These are phyloP conservation scores for Pseudogymnoascus destructans DNA, from an alignment of 2,329 filamentous ascomycete species.

Conservation along the genomic window DNA sequence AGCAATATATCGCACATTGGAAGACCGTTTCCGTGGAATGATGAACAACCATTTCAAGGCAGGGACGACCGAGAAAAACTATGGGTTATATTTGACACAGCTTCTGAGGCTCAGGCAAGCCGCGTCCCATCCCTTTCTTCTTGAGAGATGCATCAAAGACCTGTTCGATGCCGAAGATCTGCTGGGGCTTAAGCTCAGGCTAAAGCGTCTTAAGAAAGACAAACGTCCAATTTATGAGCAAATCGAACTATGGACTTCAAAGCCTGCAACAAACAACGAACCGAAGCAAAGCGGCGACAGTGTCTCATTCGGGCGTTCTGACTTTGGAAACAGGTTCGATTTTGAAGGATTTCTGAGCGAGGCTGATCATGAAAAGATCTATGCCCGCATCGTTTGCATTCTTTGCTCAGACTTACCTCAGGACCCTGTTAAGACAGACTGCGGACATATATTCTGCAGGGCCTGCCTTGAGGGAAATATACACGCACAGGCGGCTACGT, in stretches of 20 bases:
- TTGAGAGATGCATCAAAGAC: constrained; percentile 23
- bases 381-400: neutral
- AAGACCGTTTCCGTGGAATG: constrained; percentile 21
- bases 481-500: neutral
- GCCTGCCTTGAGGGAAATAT: neutral
- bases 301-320: neutral
- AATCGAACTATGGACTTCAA: constrained; percentile 19
- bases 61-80: constrained; percentile 17
- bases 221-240: constrained; percentile 21
- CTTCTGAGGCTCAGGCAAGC: constrained; percentile 25
- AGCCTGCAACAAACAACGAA: neutral
- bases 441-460: neutral
- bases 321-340: neutral
- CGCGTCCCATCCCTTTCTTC: constrained; percentile 24
- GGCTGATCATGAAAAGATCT: neutral
- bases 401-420: neutral
- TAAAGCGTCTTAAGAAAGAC: constrained; percentile 11
- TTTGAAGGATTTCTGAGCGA: neutral
- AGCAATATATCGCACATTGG: constrained; percentile 40
- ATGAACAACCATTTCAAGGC: constrained; percentile 20
- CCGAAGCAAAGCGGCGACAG: neutral
- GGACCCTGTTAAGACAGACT: neutral
- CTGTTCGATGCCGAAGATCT: constrained; percentile 23
- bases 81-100: constrained; percentile 22
- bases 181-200: constrained; percentile 11